Conservation (phyloP, 495 filamentous ascomycete genomes). For the Articulospora tetracladia region DNA sequence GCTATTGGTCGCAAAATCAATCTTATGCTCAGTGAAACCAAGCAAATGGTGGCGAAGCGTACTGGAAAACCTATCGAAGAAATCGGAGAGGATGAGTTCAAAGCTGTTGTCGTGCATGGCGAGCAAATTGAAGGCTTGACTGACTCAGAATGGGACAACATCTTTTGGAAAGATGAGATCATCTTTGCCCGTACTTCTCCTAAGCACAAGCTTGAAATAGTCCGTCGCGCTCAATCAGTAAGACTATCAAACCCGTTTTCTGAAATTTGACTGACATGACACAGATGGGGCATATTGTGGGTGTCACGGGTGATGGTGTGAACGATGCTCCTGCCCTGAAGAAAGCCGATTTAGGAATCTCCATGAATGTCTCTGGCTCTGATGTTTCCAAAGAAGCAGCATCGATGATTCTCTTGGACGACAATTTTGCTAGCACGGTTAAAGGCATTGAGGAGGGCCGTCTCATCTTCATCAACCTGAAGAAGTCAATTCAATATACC, state of each 20-base stretch:
- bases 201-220: conserved; percentile 74
- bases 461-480: conserved; percentile 63
- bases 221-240: conserved; percentile 29
- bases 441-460: conserved; percentile 59
- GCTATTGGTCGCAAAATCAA: conserved; percentile 35
- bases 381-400: conserved; percentile 88
- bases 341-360: conserved; percentile 79
- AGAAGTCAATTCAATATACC: conserved; percentile 44
- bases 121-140: conserved; percentile 25
- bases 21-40: conserved; percentile 27
- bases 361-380: conserved; percentile 70
- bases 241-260: conserved; percentile 21
- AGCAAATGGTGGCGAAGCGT: conserved; percentile 20
- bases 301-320: conserved; percentile 88
- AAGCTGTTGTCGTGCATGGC: conserved; percentile 32
- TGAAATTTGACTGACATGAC: conserved; percentile 54
- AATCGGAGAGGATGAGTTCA: conserved; percentile 12
- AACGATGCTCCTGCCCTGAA: conserved; percentile 83
- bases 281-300: conserved; percentile 55
- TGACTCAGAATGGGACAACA: conserved; percentile 37
- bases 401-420: conserved; percentile 69
- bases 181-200: conserved; percentile 70
- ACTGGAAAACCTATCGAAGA: conserved; percentile 9
- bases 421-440: conserved; percentile 82
- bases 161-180: conserved; percentile 39